A percentile compares a stretch with the other conserved stretches of the same genome.
Evolutionary conservation across 1,139 yeast species (phyloP).

Genomic region (Pichia sp.): DNA sequence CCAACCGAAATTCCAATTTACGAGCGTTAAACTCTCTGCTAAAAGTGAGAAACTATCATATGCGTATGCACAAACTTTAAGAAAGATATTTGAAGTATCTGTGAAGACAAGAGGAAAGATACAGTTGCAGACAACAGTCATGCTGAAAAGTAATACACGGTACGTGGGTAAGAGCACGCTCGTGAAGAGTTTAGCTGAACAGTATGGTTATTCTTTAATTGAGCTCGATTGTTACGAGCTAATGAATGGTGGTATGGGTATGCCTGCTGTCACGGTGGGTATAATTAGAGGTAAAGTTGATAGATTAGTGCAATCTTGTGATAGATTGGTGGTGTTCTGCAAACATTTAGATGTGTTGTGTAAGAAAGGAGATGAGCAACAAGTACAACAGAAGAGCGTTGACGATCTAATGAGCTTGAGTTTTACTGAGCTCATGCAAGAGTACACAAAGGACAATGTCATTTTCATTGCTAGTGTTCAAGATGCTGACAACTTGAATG

Average conservation of each 20-base stretch:
- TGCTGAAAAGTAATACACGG: conserved; percentile 62
- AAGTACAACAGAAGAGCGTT: conserved; percentile 32
- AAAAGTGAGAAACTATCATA: conserved; percentile 28
- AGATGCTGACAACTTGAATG: conserved; percentile 66
- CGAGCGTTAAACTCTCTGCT: conserved; percentile 8
- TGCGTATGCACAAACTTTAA: conserved; percentile 45
- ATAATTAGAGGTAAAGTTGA: conserved; percentile 71
- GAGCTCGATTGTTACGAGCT: conserved; percentile 62
- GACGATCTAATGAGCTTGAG: conserved; percentile 51
- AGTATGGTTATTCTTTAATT: conserved; percentile 63
- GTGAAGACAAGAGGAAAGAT: conserved; percentile 21
- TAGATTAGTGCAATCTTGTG: conserved; percentile 38
- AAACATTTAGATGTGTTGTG: conserved; percentile 73
- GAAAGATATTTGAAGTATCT: conserved; percentile 43
- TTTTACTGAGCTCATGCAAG: conserved; percentile 51
- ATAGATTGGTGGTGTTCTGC: conserved; percentile 44
- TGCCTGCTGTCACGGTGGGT: conserved; percentile 73
- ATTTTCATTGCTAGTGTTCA: conserved; percentile 64
- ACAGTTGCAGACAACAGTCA: conserved; percentile 49
- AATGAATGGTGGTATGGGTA: conserved; percentile 51
- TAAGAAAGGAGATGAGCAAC: conserved; percentile 55
- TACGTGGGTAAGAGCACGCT: conserved; percentile 76
- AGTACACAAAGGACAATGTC: conserved; percentile 39
- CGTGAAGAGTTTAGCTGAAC: conserved; percentile 46
- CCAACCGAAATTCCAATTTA: conserved; percentile 30